Evolutionary conservation across 176 grass and related monocot genomes (phyloP).

Genomic region (Leersia perrieri): DNA sequence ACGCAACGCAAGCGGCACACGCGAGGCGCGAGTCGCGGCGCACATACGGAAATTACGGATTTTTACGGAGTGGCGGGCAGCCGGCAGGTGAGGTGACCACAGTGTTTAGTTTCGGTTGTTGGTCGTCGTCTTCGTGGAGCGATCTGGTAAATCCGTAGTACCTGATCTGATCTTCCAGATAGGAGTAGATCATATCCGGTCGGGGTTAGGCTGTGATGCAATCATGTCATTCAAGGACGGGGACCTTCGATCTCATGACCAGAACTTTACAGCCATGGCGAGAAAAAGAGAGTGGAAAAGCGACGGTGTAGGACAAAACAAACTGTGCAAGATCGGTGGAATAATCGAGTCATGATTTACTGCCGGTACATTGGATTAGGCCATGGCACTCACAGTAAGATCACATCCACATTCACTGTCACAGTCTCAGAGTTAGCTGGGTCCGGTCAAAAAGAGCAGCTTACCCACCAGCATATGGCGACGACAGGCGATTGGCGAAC

Average conservation of each 20-base stretch:
- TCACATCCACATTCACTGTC: neutral
- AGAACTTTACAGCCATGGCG: neutral
- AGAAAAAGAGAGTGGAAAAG: neutral
- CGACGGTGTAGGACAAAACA: neutral
- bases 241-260: conserved; percentile 17
- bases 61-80: too few species aligned
- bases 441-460: neutral
- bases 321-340: neutral
- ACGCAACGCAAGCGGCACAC: too few species aligned
- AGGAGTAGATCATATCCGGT: neutral
- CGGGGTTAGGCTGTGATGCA: neutral
- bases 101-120: neutral
- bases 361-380: neutral
- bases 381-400: neutral
- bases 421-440: neutral
- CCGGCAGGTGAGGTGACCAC: too few species aligned
- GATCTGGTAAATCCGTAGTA: neutral
- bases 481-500: conserved; percentile 4
- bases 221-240: neutral
- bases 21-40: too few species aligned
- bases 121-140: neutral
- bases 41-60: too few species aligned
- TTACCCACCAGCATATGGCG: neutral
- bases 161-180: neutral
- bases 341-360: neutral